Evolutionary conservation across 2,329 filamentous ascomycete species (phyloP).

Genomic region (Ciborinia camelliae): DNA sequence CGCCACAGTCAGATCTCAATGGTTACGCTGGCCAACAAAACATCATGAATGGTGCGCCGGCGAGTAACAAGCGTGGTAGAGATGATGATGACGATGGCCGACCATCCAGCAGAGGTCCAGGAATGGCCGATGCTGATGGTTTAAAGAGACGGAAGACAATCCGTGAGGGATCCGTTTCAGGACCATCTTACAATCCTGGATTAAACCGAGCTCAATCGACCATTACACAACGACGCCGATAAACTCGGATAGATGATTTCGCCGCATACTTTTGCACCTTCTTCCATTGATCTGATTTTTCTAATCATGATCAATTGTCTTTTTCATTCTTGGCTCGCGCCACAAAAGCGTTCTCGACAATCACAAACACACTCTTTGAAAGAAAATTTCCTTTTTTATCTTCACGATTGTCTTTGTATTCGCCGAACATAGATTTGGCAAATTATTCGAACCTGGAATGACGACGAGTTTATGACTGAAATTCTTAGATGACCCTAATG

Average conservation of each 20-base stretch:
- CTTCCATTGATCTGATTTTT: conserved; percentile 23
- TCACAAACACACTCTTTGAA: conserved; percentile 35
- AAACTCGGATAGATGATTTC: conserved; percentile 18
- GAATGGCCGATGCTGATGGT: conserved; percentile 52
- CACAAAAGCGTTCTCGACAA: conserved; percentile 33
- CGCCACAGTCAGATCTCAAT: conserved; percentile 61
- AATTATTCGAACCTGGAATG: conserved; percentile 40
- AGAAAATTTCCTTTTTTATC: conserved; percentile 30
- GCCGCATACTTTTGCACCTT: conserved; percentile 31
- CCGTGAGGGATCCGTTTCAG: conserved; percentile 56
- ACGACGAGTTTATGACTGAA: conserved; percentile 43
- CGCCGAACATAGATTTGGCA: conserved; percentile 39
- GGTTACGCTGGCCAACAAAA: conserved; percentile 62
- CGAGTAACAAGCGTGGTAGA: conserved; percentile 43
- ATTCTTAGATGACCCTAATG: conserved; percentile 29
- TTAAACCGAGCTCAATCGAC: conserved; percentile 48
- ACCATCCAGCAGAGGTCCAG: conserved; percentile 53
- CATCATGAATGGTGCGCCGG: conserved; percentile 59
- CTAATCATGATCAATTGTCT: conserved; percentile 22
- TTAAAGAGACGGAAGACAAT: conserved; percentile 79
- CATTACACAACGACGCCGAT: conserved; percentile 41
- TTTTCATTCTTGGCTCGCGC: conserved; percentile 25
- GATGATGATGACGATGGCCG: conserved; percentile 52
- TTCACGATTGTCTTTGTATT: conserved; percentile 41
- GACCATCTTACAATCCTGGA: conserved; percentile 47